Evolutionary conservation across 768 basidiomycete species (phyloP).

Genomic region (Lentinula guzmanii): DNA sequence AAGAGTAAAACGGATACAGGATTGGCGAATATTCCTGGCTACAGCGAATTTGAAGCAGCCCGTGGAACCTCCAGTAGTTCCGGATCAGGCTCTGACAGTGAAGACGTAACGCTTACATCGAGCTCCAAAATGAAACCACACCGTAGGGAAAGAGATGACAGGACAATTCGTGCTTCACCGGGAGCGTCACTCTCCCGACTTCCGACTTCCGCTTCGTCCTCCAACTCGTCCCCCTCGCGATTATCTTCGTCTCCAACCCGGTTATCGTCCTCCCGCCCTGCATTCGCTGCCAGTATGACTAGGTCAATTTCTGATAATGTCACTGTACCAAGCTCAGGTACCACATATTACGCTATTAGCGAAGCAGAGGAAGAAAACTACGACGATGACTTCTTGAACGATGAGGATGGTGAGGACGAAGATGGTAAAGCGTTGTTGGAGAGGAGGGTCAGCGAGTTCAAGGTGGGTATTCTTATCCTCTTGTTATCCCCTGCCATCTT

Average conservation of each 20-base stretch:
- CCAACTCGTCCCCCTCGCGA: neutral
- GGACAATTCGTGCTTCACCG: constrained; percentile 1
- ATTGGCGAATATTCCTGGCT: neutral
- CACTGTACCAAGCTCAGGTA: neutral
- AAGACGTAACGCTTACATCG: neutral
- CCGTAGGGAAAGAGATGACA: neutral
- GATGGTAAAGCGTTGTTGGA: neutral
- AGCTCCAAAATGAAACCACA: neutral
- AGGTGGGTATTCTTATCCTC: neutral
- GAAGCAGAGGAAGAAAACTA: constrained; percentile 42
- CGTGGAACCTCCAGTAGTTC: neutral
- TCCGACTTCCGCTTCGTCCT: neutral
- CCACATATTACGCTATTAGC: constrained; percentile 18
- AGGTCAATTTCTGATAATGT: neutral
- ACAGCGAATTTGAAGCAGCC: neutral
- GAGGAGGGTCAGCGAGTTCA: neutral
- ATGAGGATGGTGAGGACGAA: neutral
- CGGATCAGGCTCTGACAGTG: neutral
- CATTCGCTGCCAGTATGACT: constrained; percentile 34
- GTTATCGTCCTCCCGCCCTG: neutral
- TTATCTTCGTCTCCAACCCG: neutral
- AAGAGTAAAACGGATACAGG: neutral
- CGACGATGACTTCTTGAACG: constrained; percentile 24
- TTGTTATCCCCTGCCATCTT: neutral
- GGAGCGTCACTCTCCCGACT: neutral